phyloP scores from a whole-genome alignment of 441 rosid genomes.

The Populus tomentosa region DNA sequence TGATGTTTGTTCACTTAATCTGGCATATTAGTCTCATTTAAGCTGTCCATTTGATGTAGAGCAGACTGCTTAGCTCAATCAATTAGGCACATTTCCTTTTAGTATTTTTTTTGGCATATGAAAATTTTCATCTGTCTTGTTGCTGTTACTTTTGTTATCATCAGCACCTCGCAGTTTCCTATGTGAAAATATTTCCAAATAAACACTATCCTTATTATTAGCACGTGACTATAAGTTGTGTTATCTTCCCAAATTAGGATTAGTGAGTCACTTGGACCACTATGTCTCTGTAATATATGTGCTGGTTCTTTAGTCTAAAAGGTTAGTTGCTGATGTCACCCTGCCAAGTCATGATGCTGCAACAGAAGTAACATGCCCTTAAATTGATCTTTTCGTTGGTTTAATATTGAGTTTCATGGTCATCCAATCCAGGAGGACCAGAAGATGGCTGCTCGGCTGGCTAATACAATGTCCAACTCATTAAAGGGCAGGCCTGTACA shows the following conservation, averaged over 20 bases:
- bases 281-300: not conserved
- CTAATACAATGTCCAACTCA: constrained; percentile 71
- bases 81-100: not conserved
- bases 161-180: not conserved
- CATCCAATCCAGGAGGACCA: constrained; percentile 68
- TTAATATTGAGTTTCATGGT: constrained; percentile 5
- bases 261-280: not conserved
- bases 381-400: not conserved
- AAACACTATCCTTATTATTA: not conserved
- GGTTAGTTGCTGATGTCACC: not conserved
- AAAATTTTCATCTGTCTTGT: not conserved
- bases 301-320: not conserved
- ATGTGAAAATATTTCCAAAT: not conserved
- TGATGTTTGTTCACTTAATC: not conserved
- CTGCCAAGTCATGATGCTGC: not conserved
- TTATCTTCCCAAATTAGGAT: not conserved
- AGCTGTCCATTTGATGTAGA: not conserved
- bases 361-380: not conserved
- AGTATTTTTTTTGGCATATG: not conserved
- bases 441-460: constrained; percentile 70
- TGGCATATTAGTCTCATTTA: not conserved
- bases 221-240: not conserved
- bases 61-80: not conserved
- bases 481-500: constrained; percentile 92
- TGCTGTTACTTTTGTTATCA: not conserved